These are phyloP conservation scores for Fusarium coicis DNA, from an alignment of 2,329 filamentous ascomycete genomes.

Conservation along the genomic window DNA sequence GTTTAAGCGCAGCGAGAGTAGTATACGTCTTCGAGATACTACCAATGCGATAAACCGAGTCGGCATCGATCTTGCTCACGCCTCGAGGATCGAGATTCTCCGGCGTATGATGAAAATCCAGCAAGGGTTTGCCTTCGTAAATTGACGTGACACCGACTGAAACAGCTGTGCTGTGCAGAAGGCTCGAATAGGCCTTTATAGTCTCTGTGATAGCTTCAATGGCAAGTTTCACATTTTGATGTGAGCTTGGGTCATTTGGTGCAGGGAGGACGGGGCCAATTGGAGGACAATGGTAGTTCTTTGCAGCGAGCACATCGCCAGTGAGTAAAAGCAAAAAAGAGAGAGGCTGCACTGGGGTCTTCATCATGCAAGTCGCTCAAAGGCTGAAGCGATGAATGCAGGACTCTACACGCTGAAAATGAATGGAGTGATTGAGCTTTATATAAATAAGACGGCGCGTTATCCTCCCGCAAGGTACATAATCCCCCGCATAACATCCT, in stretches of 20 bases:
- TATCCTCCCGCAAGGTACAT: neutral
- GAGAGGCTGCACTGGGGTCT: neutral
- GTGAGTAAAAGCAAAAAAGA: neutral
- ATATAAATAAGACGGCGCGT: neutral
- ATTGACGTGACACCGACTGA: constrained; percentile 3
- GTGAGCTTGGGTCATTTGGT: neutral
- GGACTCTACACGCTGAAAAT: too few relatives aligned
- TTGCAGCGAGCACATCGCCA: constrained; percentile 8
- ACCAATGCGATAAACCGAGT: constrained; percentile 12
- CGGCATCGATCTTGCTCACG: neutral
- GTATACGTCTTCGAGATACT: constrained; percentile 14
- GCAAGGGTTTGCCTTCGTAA: neutral
- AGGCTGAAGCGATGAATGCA: too few relatives aligned
- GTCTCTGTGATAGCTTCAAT: neutral
- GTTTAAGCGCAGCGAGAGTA: neutral
- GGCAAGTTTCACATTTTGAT: neutral
- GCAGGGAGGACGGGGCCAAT: constrained; percentile 9
- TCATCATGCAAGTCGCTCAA: neutral
- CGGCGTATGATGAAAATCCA: constrained; percentile 8
- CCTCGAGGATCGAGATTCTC: constrained; percentile 3
- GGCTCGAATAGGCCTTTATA: neutral
- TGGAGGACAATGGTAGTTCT: constrained; percentile 17
- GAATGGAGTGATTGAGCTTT: neutral
- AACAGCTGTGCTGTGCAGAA: constrained; percentile 1
- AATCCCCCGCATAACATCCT: neutral